phyloP scores from a whole-genome alignment of 495 filamentous ascomycete species.

The Diplogelasinospora grovesii region DNA sequence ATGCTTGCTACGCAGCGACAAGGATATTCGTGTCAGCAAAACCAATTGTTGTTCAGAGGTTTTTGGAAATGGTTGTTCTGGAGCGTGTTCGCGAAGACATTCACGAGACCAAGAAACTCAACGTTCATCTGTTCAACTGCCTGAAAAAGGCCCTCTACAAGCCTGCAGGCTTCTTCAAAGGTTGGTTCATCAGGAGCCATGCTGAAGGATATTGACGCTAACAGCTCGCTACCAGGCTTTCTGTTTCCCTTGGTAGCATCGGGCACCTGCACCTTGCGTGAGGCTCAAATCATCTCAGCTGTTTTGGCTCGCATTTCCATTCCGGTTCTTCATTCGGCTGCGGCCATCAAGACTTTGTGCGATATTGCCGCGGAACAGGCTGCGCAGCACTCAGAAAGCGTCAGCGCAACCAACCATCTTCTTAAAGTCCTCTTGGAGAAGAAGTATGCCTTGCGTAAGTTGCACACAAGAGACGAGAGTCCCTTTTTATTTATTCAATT shows the following conservation, averaged over 20 bases:
- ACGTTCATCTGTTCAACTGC: conserved; percentile 88
- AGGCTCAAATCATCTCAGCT: conserved; percentile 83
- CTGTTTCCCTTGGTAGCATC: conserved; percentile 79
- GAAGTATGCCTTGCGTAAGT: conserved; percentile 79
- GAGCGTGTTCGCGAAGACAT: conserved; percentile 80
- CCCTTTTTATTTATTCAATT: too few relatives aligned
- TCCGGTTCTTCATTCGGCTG: conserved; percentile 86
- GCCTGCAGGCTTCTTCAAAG: conserved; percentile 94
- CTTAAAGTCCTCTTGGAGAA: conserved; percentile 91
- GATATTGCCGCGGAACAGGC: conserved; percentile 88
- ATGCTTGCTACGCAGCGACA: conserved; percentile 70
- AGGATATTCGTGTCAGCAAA: conserved; percentile 81
- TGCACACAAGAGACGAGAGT: too few relatives aligned
- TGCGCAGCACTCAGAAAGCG: conserved; percentile 60
- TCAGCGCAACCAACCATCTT: conserved; percentile 84
- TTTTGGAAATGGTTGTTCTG: conserved; percentile 73
- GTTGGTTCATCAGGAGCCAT: conserved; percentile 22
- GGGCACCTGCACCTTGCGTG: conserved; percentile 71
- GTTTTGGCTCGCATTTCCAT: conserved; percentile 71
- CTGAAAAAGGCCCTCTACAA: conserved; percentile 93
- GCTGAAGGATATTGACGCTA: background rate
- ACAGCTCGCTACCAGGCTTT: conserved; percentile 34
- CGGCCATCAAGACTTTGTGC: conserved; percentile 82
- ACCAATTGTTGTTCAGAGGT: conserved; percentile 67
- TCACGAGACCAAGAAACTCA: conserved; percentile 77